Percentiles rank a stretch among this genome's conserved stretches.
Evolutionary conservation across 345 rosid genomes (phyloP).

Genomic region (Cardamine resedifolia): DNA sequence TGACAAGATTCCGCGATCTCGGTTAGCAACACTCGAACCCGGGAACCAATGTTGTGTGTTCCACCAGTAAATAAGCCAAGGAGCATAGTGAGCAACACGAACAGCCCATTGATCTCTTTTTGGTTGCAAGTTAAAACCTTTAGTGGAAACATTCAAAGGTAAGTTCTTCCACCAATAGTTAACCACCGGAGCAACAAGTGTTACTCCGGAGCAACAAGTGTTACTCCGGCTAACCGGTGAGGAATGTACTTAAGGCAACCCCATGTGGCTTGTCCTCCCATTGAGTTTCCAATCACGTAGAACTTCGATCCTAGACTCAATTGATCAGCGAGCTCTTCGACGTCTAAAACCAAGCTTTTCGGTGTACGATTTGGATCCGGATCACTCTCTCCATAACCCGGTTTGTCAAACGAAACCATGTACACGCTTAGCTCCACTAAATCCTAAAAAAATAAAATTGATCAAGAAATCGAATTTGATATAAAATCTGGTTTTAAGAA

Average conservation of each 20-base stretch:
- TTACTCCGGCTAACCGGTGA: constrained; percentile 59
- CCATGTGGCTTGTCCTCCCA: constrained; percentile 56
- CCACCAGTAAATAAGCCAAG: constrained; percentile 73
- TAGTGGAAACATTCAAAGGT: constrained; percentile 44
- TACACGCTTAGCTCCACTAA: constrained; percentile 44
- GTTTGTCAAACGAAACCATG: constrained; percentile 55
- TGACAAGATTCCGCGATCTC: constrained; percentile 28
- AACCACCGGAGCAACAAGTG: constrained; percentile 48
- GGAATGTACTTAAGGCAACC: constrained; percentile 61
- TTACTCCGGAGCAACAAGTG: constrained; percentile 48
- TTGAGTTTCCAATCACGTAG: constrained; percentile 50
- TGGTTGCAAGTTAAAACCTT: constrained; percentile 40
- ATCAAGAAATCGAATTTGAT: background rate
- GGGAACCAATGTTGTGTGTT: constrained; percentile 57
- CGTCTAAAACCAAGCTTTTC: constrained; percentile 47
- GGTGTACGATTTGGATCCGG: constrained; percentile 52
- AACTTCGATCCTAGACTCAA: constrained; percentile 50
- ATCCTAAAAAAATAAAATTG: constrained; percentile 35
- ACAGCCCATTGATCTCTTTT: constrained; percentile 52
- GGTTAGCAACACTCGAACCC: constrained; percentile 31
- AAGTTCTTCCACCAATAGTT: constrained; percentile 62
- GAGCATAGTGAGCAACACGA: constrained; percentile 56
- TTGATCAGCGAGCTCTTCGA: constrained; percentile 66
- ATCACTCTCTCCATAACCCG: constrained; percentile 72
- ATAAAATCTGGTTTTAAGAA: background rate